phyloP scores from a whole-genome alignment of 495 filamentous ascomycete species.

The Neurospora sp. region DNA sequence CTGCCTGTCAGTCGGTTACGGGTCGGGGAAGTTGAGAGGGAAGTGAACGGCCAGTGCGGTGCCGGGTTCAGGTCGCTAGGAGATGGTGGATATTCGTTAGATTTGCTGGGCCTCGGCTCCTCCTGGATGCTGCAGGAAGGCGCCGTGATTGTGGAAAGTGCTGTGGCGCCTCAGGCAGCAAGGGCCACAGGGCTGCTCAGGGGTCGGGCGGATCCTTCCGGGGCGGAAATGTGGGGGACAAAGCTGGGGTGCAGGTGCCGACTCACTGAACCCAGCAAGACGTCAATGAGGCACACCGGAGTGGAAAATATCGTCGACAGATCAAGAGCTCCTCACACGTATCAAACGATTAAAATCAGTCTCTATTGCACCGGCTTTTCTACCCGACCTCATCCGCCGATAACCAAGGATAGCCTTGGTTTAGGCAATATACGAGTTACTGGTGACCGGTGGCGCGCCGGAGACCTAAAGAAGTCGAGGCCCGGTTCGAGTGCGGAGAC shows the following conservation, averaged over 20 bases:
- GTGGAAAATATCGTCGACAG: background rate
- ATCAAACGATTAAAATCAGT: background rate
- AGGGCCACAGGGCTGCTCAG: background rate
- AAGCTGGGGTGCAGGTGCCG: background rate
- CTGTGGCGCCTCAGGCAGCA: background rate
- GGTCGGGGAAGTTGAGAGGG: background rate
- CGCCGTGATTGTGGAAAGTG: background rate
- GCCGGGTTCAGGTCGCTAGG: background rate
- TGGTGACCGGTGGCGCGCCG: background rate
- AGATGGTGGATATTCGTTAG: background rate
- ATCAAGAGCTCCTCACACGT: background rate
- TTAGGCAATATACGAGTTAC: too few relatives aligned
- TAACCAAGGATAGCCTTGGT: too few relatives aligned
- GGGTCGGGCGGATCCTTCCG: background rate
- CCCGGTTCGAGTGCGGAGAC: background rate
- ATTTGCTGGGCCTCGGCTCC: background rate
- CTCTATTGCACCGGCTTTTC: background rate
- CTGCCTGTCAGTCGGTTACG: background rate
- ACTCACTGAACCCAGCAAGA: background rate
- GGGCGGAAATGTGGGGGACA: background rate
- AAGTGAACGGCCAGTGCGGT: background rate
- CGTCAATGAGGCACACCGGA: too few relatives aligned
- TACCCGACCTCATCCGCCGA: background rate
- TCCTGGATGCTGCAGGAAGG: background rate
- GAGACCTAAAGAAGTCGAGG: background rate